Evolutionary conservation across 192 early-diverging fungal species (phyloP), one percentile per base, ranked within the genome.

Genomic region (Bifiguratus adelaidae): DNA sequence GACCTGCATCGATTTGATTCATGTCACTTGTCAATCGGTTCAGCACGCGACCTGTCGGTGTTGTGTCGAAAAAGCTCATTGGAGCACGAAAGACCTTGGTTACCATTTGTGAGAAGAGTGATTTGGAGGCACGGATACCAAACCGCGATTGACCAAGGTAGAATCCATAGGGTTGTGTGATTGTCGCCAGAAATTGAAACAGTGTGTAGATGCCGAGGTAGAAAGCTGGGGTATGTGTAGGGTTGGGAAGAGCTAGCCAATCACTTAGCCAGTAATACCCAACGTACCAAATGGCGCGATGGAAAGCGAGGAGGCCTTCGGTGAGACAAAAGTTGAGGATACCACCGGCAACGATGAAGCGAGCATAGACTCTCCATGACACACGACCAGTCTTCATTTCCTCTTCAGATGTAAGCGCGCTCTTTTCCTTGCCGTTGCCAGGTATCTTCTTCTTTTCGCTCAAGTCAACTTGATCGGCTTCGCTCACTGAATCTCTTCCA

Each of bases 1-100:
- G 55, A 16, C 23, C 11, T n/a, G n/a, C 7, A 15, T 40, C 37
- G 37, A 40, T 40, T 5, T 6, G 7, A 7, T 15, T 20, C 53
- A 92, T 82, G 48, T 96, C 88, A 35, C 83, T 82, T 20, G 82
- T 74, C 47, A 88, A 91, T 12, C 91, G 66, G 57, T 86, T 91
- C 67, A 89, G 81, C 41, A 92, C 83, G 15, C 85, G 77, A 20
- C 79, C 85, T 62, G 50, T 68, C 3, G 88, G 86, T 6, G 84
- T 88, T 16, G 74, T 76, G 41, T 90, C 68, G 55, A 88, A 92
- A 74, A 40, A 40, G 22, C 37, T 40, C 37, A 40, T 40, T 15
- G 16, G 16, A 6, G 22, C 18, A 5, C 37, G 37, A 21, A 40
- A 40, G 18, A 40, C 37, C 7, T 21, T 15, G 18, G 6, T 48